Conservation (phyloP, 768 basidiomycete genomes). For the Mycena galericulata region DNA sequence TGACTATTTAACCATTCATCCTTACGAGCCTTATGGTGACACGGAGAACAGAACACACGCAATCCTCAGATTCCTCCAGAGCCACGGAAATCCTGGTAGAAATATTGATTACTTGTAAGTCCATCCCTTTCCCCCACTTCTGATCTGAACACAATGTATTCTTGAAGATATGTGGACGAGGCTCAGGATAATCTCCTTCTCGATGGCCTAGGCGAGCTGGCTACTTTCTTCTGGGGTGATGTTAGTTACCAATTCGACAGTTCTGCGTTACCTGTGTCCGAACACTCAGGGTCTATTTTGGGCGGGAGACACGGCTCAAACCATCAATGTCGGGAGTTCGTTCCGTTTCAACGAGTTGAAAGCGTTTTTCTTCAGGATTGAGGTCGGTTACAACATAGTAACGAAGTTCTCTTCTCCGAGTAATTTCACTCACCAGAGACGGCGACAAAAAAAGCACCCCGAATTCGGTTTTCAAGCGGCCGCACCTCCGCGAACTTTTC, state of each 20-base stretch:
- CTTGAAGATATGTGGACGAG: constrained; percentile 76
- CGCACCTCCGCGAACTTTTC: constrained; percentile 55
- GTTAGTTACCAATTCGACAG: constrained; percentile 37
- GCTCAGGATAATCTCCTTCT: constrained; percentile 79
- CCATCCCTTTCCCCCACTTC: background rate
- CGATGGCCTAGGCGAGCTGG: constrained; percentile 54
- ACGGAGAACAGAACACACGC: constrained; percentile 51
- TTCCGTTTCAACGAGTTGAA: constrained; percentile 81
- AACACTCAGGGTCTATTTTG: constrained; percentile 79
- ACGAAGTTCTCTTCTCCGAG: background rate
- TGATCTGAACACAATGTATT: background rate
- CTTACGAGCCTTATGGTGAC: background rate
- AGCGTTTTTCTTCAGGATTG: constrained; percentile 71
- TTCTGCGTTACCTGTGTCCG: constrained; percentile 68
- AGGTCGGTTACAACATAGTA: constrained; percentile 56
- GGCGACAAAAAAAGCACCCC: constrained; percentile 26
- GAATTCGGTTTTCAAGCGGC: constrained; percentile 29
- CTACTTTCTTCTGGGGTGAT: background rate
- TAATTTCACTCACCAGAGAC: constrained; percentile 34
- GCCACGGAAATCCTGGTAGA: constrained; percentile 50
- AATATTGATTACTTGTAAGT: constrained; percentile 57
- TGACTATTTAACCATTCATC: background rate
- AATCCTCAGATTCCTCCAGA: constrained; percentile 53
- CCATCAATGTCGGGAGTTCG: constrained; percentile 77
- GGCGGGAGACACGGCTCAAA: constrained; percentile 87